Conservation (phyloP, 306 rosid species). For the Luffa acutangula region DNA sequence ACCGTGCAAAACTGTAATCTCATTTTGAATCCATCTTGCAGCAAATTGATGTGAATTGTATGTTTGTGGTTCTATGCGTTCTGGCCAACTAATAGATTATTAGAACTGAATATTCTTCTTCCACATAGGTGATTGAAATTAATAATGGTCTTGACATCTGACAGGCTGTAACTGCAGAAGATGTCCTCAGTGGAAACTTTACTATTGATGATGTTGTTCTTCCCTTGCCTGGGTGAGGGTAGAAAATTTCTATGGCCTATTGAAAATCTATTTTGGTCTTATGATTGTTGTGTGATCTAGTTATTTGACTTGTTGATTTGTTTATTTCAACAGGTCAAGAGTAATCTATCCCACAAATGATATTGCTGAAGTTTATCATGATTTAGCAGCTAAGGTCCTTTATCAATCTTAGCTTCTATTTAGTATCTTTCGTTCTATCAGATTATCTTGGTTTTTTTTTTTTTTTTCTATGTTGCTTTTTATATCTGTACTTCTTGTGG, state of each 20-base stretch:
- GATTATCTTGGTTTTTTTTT: not conserved
- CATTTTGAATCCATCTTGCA: not conserved
- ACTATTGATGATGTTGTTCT: slow-evolving; percentile 76
- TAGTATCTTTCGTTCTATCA: not conserved
- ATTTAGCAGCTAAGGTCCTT: slow-evolving; percentile 66
- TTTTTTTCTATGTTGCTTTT: not conserved
- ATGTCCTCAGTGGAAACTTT: slow-evolving; percentile 44
- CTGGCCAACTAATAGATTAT: not conserved
- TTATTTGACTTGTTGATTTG: not conserved
- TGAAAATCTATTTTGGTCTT: slow-evolving; percentile 5
- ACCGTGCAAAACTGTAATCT: not conserved
- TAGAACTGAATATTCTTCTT: not conserved
- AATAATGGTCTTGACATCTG: slow-evolving; percentile 9
- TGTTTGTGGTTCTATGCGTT: not conserved
- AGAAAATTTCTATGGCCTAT: not conserved
- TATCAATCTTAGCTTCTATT: not conserved
- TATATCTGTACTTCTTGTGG: not conserved
- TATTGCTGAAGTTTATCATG: slow-evolving; percentile 56
- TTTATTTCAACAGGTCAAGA: slow-evolving; percentile 49
- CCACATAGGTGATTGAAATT: not conserved
- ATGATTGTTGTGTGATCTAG: not conserved
- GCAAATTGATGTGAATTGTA: not conserved
- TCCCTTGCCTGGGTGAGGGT: slow-evolving; percentile 90
- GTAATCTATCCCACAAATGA: slow-evolving; percentile 64
- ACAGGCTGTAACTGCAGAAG: slow-evolving; percentile 68